Evolutionary conservation across 2,329 filamentous ascomycete species (phyloP).

Genomic region (Epichloe gansuensis): DNA sequence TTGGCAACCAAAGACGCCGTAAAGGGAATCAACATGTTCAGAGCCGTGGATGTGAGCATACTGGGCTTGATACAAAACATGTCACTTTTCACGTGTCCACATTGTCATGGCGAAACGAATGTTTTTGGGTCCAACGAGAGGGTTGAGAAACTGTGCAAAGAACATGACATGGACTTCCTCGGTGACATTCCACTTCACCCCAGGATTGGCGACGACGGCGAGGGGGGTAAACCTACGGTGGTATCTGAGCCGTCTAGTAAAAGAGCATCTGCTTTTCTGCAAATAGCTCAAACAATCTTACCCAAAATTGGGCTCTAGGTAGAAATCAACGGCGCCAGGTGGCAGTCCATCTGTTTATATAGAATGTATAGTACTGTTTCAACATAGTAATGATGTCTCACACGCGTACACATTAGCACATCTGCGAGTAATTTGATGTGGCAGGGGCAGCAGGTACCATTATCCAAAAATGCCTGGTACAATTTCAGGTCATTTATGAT

Average conservation of each 20-base stretch:
- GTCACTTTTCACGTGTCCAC: conserved; percentile 70
- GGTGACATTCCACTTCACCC: conserved; percentile 83
- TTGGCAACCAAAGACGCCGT: conserved; percentile 84
- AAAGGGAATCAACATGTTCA: conserved; percentile 87
- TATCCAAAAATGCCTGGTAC: neutral
- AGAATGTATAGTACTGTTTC: conserved; percentile 1
- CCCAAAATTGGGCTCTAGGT: conserved; percentile 27
- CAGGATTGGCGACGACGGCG: conserved; percentile 75
- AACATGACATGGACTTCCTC: conserved; percentile 65
- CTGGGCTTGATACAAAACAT: conserved; percentile 89
- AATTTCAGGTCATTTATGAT: neutral
- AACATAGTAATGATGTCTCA: neutral
- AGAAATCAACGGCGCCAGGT: neutral
- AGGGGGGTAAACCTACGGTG: conserved; percentile 78
- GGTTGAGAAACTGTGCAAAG: conserved; percentile 54
- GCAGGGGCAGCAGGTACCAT: conserved; percentile 4
- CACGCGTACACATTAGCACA: conserved; percentile 1
- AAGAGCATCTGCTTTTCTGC: conserved; percentile 57
- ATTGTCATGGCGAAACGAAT: conserved; percentile 59
- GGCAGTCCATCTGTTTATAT: neutral
- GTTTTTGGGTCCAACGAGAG: conserved; percentile 60
- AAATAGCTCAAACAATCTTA: conserved; percentile 48
- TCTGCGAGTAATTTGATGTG: neutral
- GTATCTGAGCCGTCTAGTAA: conserved; percentile 70
- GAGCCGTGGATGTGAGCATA: conserved; percentile 66